Evolutionary conservation across 139 green algal species (phyloP), one percentile per base, ranked within the genome.

Genomic region (Diplosphaera chodatii): DNA sequence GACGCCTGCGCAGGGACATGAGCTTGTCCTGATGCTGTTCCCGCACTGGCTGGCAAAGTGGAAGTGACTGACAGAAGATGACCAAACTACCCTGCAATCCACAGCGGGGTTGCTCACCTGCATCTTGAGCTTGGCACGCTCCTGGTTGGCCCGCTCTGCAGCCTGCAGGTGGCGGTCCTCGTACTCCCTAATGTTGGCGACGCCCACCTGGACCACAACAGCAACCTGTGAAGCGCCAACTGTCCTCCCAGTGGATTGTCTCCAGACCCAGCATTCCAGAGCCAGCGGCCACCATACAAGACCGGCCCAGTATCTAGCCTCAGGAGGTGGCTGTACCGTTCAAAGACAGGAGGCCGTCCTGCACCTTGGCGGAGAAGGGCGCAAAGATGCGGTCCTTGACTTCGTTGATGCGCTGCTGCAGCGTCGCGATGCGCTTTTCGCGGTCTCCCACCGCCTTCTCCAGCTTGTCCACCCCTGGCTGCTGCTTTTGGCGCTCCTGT

Each of bases 101-200:
- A n/a, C n/a, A n/a, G 13, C 37, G 37, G 37, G 37, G 87, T 40
- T 13, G 37, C 48, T 5, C 48, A 25, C 48, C 15, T 75, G 23
- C 27, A 74, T 66, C 56, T 34, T 67, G 31, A 83, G 33, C 73
- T 83, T 69, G 8, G 68, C 67, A 5, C n/a, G 27, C 59, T 65
- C 10, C 59, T 33, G 4, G 25, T 18, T 3, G 6, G 73, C 18
- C 56, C 77, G 64, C 66, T 86, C 74, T n/a, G 81, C 79, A 55
- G 86, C 80, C 37, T 76, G 79, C 32, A 88, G 63, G 63, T 91
- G 76, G 22, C 80, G 84, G 77, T 95, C 88, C 85, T 97, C 88
- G 34, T 90, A 94, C 82, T 97, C 91, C 21, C 91, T 86, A 32
- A 97, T 92, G 78, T 78, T 94, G 29, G 66, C 37, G 41, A 98